Evolutionary conservation across 1,139 yeast species (phyloP).

Genomic region (Hansenula sp.): DNA sequence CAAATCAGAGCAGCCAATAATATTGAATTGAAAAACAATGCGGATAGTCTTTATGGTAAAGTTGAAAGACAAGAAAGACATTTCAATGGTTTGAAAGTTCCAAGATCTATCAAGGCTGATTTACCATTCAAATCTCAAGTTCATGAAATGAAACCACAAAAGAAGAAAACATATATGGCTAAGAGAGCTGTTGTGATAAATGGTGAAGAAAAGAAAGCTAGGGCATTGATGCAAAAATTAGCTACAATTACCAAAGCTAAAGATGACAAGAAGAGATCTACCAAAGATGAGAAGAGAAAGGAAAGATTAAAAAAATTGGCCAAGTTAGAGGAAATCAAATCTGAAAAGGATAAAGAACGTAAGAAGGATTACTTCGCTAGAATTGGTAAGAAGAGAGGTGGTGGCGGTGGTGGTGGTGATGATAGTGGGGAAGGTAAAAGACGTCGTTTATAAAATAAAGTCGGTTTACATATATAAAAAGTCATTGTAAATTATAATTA

Average conservation of each 20-base stretch:
- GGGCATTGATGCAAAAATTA: constrained; percentile 84
- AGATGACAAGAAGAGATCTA: constrained; percentile 70
- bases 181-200: constrained; percentile 92
- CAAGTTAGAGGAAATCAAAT: constrained; percentile 64
- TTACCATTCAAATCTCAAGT: constrained; percentile 93
- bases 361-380: constrained; percentile 82
- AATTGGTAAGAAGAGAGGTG: constrained; percentile 65
- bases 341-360: constrained; percentile 75
- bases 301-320: constrained; percentile 74
- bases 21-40: constrained; percentile 61
- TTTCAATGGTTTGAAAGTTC: constrained; percentile 85
- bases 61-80: constrained; percentile 84
- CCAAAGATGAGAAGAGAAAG: constrained; percentile 73
- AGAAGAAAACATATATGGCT: constrained; percentile 75
- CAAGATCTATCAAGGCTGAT: constrained; percentile 68
- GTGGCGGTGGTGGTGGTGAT: constrained; percentile 35
- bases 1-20: constrained; percentile 78
- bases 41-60: constrained; percentile 70
- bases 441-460: constrained; percentile 17
- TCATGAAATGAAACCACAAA: constrained; percentile 83
- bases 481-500: background rate
- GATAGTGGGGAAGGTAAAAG: constrained; percentile 32
- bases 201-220: constrained; percentile 91
- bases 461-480: background rate
- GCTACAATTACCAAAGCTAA: constrained; percentile 82